phyloP scores from a whole-genome alignment of 2,329 filamentous ascomycete genomes.

The Paraphaeosphaeria minitans region DNA sequence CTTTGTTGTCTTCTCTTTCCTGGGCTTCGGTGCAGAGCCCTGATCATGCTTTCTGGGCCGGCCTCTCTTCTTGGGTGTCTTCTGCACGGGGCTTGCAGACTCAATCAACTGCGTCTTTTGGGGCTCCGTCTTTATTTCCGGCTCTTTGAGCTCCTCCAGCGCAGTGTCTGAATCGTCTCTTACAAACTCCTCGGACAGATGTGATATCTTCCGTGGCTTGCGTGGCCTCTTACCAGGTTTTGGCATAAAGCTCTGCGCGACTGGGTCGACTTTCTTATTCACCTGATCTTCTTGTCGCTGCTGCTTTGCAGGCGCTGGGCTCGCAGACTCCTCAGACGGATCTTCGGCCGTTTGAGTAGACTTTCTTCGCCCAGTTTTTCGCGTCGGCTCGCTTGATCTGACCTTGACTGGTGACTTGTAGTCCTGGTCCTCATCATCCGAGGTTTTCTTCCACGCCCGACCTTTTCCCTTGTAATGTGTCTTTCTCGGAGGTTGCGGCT shows the following conservation, averaged over 20 bases:
- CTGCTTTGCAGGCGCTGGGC: background rate
- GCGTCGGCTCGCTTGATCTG: constrained; percentile 8
- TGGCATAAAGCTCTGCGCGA: background rate
- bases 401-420: constrained; percentile 18
- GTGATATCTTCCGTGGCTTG: constrained; percentile 11
- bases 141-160: background rate
- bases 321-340: background rate
- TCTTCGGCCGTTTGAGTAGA: constrained; percentile 2
- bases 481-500: constrained; percentile 7
- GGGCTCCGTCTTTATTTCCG: background rate
- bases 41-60: constrained; percentile 10
- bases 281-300: background rate
- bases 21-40: constrained; percentile 4
- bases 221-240: constrained; percentile 12
- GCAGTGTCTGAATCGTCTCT: constrained; percentile 15
- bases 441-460: constrained; percentile 39
- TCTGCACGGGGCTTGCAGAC: background rate
- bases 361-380: constrained; percentile 11
- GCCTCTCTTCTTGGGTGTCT: constrained; percentile 6
- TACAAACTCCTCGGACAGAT: constrained; percentile 18
- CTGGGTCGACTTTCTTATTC: background rate
- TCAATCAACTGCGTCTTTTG: background rate
- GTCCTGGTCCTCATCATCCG: constrained; percentile 39
- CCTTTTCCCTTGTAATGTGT: constrained; percentile 40
- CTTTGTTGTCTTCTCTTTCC: background rate